Conservation (phyloP, 345 rosid genomes). For the Eucalyptus marginata region DNA sequence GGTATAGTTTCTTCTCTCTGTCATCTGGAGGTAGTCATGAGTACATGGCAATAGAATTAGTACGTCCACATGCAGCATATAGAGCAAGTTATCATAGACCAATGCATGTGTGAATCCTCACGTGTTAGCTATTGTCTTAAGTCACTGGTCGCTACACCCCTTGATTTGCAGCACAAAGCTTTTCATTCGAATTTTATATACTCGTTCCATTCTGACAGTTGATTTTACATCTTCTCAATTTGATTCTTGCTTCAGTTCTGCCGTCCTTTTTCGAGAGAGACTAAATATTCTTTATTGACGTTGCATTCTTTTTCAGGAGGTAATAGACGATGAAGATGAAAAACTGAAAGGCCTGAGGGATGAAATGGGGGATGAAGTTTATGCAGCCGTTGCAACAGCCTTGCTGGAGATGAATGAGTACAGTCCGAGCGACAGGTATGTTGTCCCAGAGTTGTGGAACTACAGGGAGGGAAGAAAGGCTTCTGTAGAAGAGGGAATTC, state of each 20-base stretch:
- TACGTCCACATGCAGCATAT: neutral
- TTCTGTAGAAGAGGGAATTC: constrained; percentile 29
- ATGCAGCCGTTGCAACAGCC: constrained; percentile 27
- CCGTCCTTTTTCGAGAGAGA: neutral
- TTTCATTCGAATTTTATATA: neutral
- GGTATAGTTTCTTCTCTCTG: neutral
- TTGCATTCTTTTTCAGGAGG: constrained; percentile 11
- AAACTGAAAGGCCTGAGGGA: constrained; percentile 24
- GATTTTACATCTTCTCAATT: neutral
- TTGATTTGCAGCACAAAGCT: neutral
- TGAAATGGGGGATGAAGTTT: constrained; percentile 38
- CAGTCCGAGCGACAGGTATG: constrained; percentile 47
- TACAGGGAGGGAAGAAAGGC: constrained; percentile 30
- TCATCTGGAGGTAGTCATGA: neutral
- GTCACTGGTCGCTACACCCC: neutral
- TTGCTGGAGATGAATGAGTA: constrained; percentile 36
- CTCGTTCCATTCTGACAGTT: neutral
- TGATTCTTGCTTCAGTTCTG: neutral
- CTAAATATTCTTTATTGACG: neutral
- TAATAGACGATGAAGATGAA: constrained; percentile 37
- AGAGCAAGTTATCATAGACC: neutral
- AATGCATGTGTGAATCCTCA: neutral
- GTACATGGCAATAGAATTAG: neutral
- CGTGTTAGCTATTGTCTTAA: neutral
- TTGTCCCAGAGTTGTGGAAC: constrained; percentile 52